phyloP scores from a whole-genome alignment of 208 protist species.

The Willaertia magna region DNA sequence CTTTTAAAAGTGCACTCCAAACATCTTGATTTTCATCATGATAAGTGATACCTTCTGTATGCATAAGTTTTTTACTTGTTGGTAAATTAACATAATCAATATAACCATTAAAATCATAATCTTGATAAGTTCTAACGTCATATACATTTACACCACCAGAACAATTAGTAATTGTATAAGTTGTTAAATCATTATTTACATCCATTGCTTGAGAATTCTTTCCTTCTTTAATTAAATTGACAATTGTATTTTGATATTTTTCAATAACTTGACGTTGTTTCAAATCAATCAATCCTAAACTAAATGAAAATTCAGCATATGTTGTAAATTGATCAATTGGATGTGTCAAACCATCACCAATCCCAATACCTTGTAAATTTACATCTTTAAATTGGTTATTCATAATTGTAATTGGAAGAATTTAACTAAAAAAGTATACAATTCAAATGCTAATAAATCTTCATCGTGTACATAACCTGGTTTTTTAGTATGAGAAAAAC shows the following conservation, averaged over 20 bases:
- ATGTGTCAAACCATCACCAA: background rate
- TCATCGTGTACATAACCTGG: slow-evolving; percentile 49
- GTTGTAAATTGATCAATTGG: background rate
- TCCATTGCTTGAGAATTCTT: background rate
- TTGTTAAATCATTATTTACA: background rate
- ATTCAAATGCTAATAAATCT: slow-evolving; percentile 55
- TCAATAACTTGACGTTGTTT: background rate
- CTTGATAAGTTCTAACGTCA: background rate
- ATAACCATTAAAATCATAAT: background rate
- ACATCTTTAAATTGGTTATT: background rate
- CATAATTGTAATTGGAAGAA: slow-evolving; percentile 27
- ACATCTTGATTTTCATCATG: background rate
- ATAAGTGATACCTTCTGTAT: background rate
- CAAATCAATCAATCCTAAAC: background rate
- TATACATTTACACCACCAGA: background rate
- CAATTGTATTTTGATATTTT: background rate
- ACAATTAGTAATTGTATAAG: background rate
- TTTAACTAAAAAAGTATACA: slow-evolving; percentile 53
- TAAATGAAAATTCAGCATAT: background rate
- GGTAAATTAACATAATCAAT: background rate
- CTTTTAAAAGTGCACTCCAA: background rate
- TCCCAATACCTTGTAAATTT: background rate
- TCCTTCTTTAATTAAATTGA: background rate
- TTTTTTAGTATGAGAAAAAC: slow-evolving; percentile 54
- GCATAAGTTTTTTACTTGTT: background rate